phyloP scores from a whole-genome alignment of 2,329 filamentous ascomycete species.

The Cryoendolithus antarcticus region DNA sequence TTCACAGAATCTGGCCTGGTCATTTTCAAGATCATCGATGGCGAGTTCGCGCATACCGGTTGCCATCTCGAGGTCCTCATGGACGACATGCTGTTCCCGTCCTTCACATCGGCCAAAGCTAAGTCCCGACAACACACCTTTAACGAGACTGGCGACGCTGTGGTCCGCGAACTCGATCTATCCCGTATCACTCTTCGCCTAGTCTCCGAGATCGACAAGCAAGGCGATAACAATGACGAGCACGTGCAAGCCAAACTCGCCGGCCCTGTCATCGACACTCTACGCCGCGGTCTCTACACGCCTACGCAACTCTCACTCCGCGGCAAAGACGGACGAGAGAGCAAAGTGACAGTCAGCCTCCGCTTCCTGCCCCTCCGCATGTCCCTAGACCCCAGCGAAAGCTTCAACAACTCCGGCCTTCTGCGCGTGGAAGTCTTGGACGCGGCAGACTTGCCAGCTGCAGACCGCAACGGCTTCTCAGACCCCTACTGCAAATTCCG shows the following conservation, averaged over 20 bases:
- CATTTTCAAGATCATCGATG: conserved; percentile 89
- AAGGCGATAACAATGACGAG: conserved; percentile 56
- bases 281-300: conserved; percentile 76
- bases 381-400: conserved; percentile 85
- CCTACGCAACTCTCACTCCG: conserved; percentile 71
- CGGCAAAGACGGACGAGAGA: conserved; percentile 61
- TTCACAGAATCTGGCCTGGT: conserved; percentile 69
- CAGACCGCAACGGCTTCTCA: conserved; percentile 91
- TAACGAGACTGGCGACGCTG: conserved; percentile 86
- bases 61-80: conserved; percentile 78
- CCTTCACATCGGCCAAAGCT: conserved; percentile 70
- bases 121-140: conserved; percentile 58
- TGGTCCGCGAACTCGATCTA: conserved; percentile 94
- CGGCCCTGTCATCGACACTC: conserved; percentile 72
- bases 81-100: conserved; percentile 87
- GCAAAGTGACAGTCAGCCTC: conserved; percentile 77
- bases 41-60: conserved; percentile 63
- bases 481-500: conserved; percentile 95
- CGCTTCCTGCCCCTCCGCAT: conserved; percentile 94
- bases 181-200: conserved; percentile 83
- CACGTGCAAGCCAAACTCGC: conserved; percentile 68
- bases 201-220: conserved; percentile 64
- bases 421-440: conserved; percentile 89
- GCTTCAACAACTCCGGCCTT: conserved; percentile 97
- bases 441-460: conserved; percentile 74